Evolutionary conservation across 495 filamentous ascomycete genomes (phyloP), one percentile per base, ranked within the genome.

Genomic region (Parathielavia hyrcaniae): DNA sequence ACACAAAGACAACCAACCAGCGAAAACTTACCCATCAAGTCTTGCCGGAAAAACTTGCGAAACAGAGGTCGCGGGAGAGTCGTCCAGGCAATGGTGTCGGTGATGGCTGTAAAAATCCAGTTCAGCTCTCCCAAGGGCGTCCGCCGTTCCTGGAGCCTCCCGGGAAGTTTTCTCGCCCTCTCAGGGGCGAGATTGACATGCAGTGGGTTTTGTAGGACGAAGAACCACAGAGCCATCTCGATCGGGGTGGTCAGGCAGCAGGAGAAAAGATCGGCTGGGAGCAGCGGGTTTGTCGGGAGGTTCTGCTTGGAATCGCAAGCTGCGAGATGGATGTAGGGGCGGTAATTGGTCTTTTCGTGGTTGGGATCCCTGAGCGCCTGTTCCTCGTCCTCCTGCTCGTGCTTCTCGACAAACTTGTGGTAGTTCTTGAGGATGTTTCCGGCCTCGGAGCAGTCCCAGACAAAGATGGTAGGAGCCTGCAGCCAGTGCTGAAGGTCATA

Each of bases 61-160:
- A 99, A 99, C 17, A 96, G 74, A 16, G 89, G 82, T 4, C 91
- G 85, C 10, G 90, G 88, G 12, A 99, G 74, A 5, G 86, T 90
- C 48, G 96, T 97, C 93, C 93, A 99, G 8, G 93, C 93, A 67
- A 99, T 99, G 1, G 93, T 97, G 69, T 99, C 93, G 2, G 93
- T 99, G 57, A 99, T 97, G 14, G 93, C 93, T 2, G 93, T 99
- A 64, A 99, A 96, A 22, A 99, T 99, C 93, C 93, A 99, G 68
- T 97, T 97, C 5, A 99, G 74, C 72, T 99, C 93, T 45, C 93
- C 93, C 41, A 97, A 81, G 1, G 93, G 95, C 43, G 92, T 97
- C 69, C 95, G 77, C n/a, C 93, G 83, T 66, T 99, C 93, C 62
- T 93, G 89, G 26, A 96, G 77, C 53, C 88, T 81, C 20, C 93